phyloP scores from a whole-genome alignment of 2,329 filamentous ascomycete species.

The Keithomyces neogunnii region DNA sequence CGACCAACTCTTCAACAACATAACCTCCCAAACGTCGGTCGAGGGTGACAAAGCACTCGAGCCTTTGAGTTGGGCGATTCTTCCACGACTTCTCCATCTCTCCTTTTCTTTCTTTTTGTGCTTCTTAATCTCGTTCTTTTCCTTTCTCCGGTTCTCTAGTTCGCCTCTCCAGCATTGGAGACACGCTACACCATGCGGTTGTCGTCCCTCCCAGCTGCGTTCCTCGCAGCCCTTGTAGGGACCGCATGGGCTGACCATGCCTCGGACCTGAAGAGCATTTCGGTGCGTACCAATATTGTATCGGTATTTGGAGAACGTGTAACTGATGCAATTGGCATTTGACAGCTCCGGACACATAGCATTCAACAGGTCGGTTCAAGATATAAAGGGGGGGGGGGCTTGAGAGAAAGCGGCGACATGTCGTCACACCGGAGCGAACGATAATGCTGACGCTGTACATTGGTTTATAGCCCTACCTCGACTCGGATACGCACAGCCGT shows the following conservation, averaged over 20 bases:
- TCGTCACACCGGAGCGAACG: not conserved
- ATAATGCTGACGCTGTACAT: constrained; percentile 8
- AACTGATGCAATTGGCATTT: constrained; percentile 2
- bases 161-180: not conserved
- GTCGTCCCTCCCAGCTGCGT: constrained; percentile 36
- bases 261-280: constrained; percentile 43
- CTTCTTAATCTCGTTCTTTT: not conserved
- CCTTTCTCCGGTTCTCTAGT: not conserved
- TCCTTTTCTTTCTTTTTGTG: not conserved
- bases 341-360: constrained; percentile 78
- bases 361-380: constrained; percentile 59
- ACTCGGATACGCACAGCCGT: constrained; percentile 94
- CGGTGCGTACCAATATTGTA: constrained; percentile 25
- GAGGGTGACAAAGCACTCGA: constrained; percentile 5
- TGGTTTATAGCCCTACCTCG: constrained; percentile 71
- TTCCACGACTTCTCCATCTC: constrained; percentile 1
- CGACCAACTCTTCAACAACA: not conserved
- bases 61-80: constrained; percentile 5
- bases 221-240: constrained; percentile 42
- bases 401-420: not conserved
- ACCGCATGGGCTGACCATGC: constrained; percentile 40
- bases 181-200: constrained; percentile 34
- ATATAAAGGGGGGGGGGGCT: not conserved
- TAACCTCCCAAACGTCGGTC: not conserved
- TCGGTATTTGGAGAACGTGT: not conserved